Conservation (phyloP, 495 filamentous ascomycete genomes). For the Opeltia flavorubescens region DNA sequence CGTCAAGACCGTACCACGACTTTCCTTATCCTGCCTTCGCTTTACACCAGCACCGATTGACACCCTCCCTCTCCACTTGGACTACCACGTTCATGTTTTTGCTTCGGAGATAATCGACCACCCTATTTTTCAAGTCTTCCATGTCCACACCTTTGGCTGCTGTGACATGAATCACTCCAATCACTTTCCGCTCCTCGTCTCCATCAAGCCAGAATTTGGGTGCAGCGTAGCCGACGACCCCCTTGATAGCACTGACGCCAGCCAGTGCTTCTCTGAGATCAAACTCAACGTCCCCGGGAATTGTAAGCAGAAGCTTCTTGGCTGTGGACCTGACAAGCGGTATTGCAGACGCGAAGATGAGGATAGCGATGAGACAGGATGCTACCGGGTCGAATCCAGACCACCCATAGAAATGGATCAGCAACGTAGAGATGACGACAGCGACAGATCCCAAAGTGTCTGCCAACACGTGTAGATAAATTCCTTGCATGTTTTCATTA, state of each 20-base stretch:
- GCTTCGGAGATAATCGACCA: constrained; percentile 39
- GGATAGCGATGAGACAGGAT: constrained; percentile 80
- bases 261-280: constrained; percentile 71
- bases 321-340: constrained; percentile 80
- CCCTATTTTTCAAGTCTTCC: constrained; percentile 62
- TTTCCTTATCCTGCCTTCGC: neutral
- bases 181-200: constrained; percentile 40
- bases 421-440: constrained; percentile 80
- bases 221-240: constrained; percentile 73
- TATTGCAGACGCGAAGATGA: constrained; percentile 80
- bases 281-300: constrained; percentile 81
- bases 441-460: constrained; percentile 90
- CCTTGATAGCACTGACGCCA: constrained; percentile 66
- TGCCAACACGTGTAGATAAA: constrained; percentile 89
- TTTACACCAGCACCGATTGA: constrained; percentile 67
- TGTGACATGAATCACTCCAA: constrained; percentile 75
- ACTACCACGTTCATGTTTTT: constrained; percentile 58
- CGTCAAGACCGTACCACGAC: no score
- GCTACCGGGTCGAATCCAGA: constrained; percentile 91
- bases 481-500: constrained; percentile 99
- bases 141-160: constrained; percentile 53
- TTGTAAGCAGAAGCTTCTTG: constrained; percentile 61
- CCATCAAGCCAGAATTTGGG: constrained; percentile 93
- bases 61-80: constrained; percentile 64
- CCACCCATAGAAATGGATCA: constrained; percentile 80